Conservation (phyloP, 208 protist species). For the Tritrichomonas foetus region DNA sequence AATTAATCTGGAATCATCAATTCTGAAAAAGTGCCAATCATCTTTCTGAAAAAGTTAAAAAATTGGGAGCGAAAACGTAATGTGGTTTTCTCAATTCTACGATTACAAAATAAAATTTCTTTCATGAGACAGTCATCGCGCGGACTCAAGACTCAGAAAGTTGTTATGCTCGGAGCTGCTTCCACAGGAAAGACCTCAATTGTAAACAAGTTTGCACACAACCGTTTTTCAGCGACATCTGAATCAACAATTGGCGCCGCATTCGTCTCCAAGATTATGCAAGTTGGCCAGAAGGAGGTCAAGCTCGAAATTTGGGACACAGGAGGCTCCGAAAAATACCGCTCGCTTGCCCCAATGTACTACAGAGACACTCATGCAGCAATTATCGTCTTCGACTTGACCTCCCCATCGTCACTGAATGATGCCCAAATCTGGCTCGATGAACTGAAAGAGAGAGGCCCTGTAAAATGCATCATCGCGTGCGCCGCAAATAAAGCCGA, state of each 20-base stretch:
- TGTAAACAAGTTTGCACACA: background rate
- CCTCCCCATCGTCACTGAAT: background rate
- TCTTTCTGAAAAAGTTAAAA: too few species aligned
- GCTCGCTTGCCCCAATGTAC: background rate
- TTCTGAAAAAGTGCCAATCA: too few species aligned
- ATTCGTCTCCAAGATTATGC: background rate
- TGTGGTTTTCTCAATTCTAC: too few species aligned
- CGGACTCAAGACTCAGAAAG: background rate
- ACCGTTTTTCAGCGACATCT: background rate
- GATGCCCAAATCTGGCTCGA: background rate
- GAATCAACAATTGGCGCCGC: conserved; percentile 34
- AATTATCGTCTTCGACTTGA: background rate
- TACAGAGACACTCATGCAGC: background rate
- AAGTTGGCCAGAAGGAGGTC: background rate
- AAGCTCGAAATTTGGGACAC: conserved; percentile 37
- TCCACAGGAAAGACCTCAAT: background rate
- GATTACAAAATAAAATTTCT: too few species aligned
- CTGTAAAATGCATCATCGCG: background rate
- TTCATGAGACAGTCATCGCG: too few species aligned
- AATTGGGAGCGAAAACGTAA: too few species aligned
- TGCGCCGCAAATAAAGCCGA: background rate
- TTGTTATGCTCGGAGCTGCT: conserved; percentile 4
- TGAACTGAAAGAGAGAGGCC: background rate
- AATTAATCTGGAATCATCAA: too few species aligned
- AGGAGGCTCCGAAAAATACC: background rate